Evolutionary conservation across 345 rosid genomes (phyloP), one percentile per base, ranked within the genome.

Genomic region (Carallia brachiata): DNA sequence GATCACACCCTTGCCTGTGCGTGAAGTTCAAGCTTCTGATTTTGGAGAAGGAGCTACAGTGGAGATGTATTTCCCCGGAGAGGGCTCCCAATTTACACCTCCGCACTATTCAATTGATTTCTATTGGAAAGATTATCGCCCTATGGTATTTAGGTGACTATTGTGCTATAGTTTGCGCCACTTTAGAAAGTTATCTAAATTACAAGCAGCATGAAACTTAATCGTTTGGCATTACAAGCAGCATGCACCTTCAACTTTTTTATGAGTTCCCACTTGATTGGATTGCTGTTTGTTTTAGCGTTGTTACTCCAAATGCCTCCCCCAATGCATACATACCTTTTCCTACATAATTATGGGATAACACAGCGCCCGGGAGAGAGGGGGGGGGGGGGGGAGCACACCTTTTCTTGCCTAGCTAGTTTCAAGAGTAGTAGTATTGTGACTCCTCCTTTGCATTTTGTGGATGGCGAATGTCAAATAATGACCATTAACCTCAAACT

Each of bases 121-220:
- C 81, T 77, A 78, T 67, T 94, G 98, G 98, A 94, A 89, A 77
- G 98, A 94, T 77, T 94, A 91, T 69, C 90, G 98, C 80, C 98
- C 98, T 44, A 91, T 91, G 98, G 98, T 91, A 77, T 94, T 94
- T 85, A 91, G 98, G 98, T 94, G 83, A 36, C 54, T 58, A 16
- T 57, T 23, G 18, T 75, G 16, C 15, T 15, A 36, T 4, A 62
- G 27, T 64, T 65, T 72, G 44, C 28, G 60, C 15, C 27, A 57
- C 62, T 75, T 7, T 48, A 52, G 13, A 57, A 62, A 44, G 39
- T n/a, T 62, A 61, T n/a, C 7, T 13, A 15, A 23, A 56, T 39
- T 39, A 36, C 8, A 7, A 54, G n/a, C 17, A 17, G n/a, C 68
- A 36, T 30, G 50, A 13, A 44, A 10, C 50, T 44, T 44, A 44